Base-by-base conservation (phyloP, 768 basidiomycete species). In the Serendipita indica region DNA sequence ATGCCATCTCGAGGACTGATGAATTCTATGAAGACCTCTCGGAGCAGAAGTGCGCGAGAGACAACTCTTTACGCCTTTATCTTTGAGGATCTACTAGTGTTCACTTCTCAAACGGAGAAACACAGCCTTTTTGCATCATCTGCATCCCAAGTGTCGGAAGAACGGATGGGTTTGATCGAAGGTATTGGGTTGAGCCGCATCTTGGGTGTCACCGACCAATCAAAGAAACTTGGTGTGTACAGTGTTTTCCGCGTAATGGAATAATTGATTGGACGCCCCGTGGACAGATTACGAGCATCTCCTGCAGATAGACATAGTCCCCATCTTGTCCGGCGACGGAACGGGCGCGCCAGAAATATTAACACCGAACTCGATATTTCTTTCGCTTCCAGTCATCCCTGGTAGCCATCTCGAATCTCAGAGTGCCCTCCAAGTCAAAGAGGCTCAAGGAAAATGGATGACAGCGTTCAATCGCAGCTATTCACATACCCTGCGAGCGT, bases 41-140 rank as follows among this genome's bases (percentile, higher is more conserved):
- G 49, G 20, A 32, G 35, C 35, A 37, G 30, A 54, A 28, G 22
- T 4, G 22, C 20, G 4, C 20, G 49, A 27, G 66, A 64, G 45
- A 60, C 57, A 14, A 33, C 59, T 5, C 64, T 73, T 6, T 72
- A 74, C 49, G 71, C 68, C 14, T 73, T 79, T 58, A 75, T 86
- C 13, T 87, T 89, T 69, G 79, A 79, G 16, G 87, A 91, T 67
- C 59, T 89, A 32, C 66, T 86, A 49, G 63, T 89, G n/a, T 67
- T 89, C 28, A 76, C 79, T 16, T 70, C 70, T 22, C 70, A 72
- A n/a, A 61, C 61, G 1, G 62, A 59, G 60, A 64, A 60, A 16
- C 60, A 67, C 35, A 57, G 32, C n/a, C 60, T 39, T n/a, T 57
- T 58, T 3, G 57, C 67, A 16, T 16, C n/a, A 10, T 22, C 16